Conservation (phyloP, 2,329 filamentous ascomycete species). For the Aspergillus japonicus region DNA sequence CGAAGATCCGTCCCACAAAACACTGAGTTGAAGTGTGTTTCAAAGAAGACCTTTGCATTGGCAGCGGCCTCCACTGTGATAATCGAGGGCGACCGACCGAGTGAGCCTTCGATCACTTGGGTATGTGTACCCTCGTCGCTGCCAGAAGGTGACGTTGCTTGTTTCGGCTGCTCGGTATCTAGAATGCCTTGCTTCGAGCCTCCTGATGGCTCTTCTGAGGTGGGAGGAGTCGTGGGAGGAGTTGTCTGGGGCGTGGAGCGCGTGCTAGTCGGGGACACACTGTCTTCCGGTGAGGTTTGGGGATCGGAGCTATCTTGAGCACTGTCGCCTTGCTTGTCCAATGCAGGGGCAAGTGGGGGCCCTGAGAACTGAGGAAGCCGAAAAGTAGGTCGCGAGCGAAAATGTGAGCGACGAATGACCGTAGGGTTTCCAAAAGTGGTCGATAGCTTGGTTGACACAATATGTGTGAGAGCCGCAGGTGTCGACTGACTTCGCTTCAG, state of each 20-base stretch:
- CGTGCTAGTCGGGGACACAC: conserved; percentile 29
- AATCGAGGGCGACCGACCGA: conserved; percentile 32
- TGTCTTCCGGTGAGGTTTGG: conserved; percentile 31
- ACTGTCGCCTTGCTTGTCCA: conserved; percentile 28
- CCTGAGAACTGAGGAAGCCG: conserved; percentile 21
- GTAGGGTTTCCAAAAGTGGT: conserved; percentile 41
- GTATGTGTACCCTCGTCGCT: conserved; percentile 5
- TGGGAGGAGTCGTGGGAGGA: conserved; percentile 28
- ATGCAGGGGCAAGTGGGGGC: conserved; percentile 1
- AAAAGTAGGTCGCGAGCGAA: conserved; percentile 36
- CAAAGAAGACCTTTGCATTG: conserved; percentile 80
- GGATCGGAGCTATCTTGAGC: conserved; percentile 35
- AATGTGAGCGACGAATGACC: conserved; percentile 39
- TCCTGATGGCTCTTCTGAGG: conserved; percentile 33
- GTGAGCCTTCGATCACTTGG: conserved; percentile 13
- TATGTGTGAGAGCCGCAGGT: conserved; percentile 32
- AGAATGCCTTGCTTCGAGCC: conserved; percentile 9
- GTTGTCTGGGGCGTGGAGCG: conserved; percentile 19
- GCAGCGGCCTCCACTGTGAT: conserved; percentile 73
- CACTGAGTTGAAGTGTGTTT: conserved; percentile 77
- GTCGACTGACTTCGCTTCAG: conserved; percentile 23
- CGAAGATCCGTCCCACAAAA: conserved; percentile 59
- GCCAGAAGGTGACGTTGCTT: neutral
- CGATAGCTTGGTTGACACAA: conserved; percentile 40
- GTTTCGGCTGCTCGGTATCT: conserved; percentile 15